Evolutionary conservation across 106 monocot species (phyloP).

Genomic region (Iris macrosiphon): DNA sequence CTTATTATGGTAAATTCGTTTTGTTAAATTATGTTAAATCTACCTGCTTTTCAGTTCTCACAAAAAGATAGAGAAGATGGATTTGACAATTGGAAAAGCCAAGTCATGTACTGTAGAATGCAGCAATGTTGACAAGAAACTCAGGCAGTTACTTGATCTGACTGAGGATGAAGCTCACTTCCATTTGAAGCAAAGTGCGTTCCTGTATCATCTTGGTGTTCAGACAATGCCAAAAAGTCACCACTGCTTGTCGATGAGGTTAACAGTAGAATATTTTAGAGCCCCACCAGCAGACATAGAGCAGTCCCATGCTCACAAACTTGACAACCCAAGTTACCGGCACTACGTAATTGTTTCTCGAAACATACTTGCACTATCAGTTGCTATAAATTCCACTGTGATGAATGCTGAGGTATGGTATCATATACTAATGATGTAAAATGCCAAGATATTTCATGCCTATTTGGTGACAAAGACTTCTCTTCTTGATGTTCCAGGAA

Average conservation of each 20-base stretch:
- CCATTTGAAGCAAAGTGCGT: constrained; percentile 73
- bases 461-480: neutral
- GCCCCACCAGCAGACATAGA: constrained; percentile 16
- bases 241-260: constrained; percentile 56
- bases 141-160: constrained; percentile 52
- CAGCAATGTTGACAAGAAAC: constrained; percentile 58
- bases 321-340: constrained; percentile 29
- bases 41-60: constrained; percentile 24
- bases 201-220: constrained; percentile 55
- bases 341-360: constrained; percentile 57
- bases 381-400: constrained; percentile 57
- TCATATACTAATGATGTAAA: neutral
- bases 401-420: constrained; percentile 33
- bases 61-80: constrained; percentile 50
- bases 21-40: neutral
- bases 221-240: constrained; percentile 66
- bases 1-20: too few species aligned
- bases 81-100: constrained; percentile 40
- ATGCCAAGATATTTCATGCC: neutral
- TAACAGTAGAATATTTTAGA: constrained; percentile 60
- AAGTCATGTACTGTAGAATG: constrained; percentile 41
- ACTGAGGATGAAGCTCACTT: constrained; percentile 68
- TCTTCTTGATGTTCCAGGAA: constrained; percentile 32
- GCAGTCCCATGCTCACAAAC: constrained; percentile 18
- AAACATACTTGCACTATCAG: constrained; percentile 46